Conservation (phyloP, 2,329 filamentous ascomycete species). For the Aspergillus proliferans region DNA sequence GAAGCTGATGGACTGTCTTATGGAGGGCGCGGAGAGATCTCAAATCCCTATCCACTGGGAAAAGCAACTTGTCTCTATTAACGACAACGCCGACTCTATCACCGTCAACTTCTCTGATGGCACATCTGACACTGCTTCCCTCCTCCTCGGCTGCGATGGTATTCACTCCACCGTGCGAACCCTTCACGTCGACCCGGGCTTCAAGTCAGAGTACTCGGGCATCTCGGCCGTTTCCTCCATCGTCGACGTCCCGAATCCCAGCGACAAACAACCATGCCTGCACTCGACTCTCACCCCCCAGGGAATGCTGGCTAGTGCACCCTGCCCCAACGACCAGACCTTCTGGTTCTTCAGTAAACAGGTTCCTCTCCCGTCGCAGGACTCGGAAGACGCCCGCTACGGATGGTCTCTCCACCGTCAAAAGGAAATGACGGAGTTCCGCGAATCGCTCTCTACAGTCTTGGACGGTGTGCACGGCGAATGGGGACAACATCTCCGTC, state of each 20-base stretch:
- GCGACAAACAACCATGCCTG: constrained; percentile 15
- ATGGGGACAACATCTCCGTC: constrained; percentile 18
- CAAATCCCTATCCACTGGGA: constrained; percentile 22
- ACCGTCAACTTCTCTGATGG: constrained; percentile 25
- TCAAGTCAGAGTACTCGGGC: constrained; percentile 29
- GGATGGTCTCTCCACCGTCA: constrained; percentile 24
- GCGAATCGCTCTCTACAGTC: constrained; percentile 13
- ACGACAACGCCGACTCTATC: constrained; percentile 15
- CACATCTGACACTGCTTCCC: constrained; percentile 18
- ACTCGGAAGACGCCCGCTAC: constrained; percentile 13
- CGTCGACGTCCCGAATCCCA: constrained; percentile 4
- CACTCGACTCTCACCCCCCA: constrained; percentile 15
- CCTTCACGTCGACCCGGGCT: constrained; percentile 22
- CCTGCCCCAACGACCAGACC: constrained; percentile 19
- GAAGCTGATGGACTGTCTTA: constrained; percentile 23
- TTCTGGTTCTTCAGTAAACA: constrained; percentile 26
- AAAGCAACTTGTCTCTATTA: constrained; percentile 15
- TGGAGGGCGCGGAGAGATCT: constrained; percentile 14
- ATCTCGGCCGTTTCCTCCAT: constrained; percentile 22
- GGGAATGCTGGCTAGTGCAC: constrained; percentile 18
- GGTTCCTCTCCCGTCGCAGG: constrained; percentile 13
- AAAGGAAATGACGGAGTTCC: constrained; percentile 20
- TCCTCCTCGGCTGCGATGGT: constrained; percentile 36
- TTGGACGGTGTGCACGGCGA: constrained; percentile 18
- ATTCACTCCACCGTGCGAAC: constrained; percentile 34